Percentiles rank a stretch among this genome's conserved stretches.
phyloP scores from a whole-genome alignment of 208 protist genomes.

The Crithidia brevicula region DNA sequence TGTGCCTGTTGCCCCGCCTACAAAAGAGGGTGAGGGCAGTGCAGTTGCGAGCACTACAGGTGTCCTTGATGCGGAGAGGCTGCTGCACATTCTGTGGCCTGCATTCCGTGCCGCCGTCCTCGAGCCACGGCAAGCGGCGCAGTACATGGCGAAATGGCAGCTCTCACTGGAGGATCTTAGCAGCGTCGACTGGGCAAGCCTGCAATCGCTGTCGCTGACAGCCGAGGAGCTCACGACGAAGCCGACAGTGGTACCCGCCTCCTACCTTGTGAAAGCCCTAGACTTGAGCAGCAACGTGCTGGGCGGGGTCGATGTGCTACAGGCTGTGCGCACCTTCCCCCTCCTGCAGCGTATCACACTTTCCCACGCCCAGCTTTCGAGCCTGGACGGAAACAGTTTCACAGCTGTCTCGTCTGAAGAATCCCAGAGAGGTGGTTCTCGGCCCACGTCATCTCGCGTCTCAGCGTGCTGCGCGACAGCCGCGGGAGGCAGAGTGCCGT shows the following conservation, averaged over 20 bases:
- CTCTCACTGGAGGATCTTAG: constrained; percentile 70
- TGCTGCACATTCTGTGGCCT: constrained; percentile 42
- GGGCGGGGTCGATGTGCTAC: constrained; percentile 36
- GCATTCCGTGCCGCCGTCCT: constrained; percentile 39
- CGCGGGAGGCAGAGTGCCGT: not conserved
- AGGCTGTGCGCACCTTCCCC: constrained; percentile 58
- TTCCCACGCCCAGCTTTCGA: constrained; percentile 42
- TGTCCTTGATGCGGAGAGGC: constrained; percentile 34
- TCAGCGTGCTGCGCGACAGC: not conserved
- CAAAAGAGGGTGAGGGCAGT: not conserved
- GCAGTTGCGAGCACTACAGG: not conserved
- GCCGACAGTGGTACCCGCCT: not conserved
- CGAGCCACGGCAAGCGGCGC: constrained; percentile 36
- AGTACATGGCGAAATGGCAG: constrained; percentile 47
- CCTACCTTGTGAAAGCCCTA: constrained; percentile 35
- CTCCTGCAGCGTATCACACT: constrained; percentile 41
- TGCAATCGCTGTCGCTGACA: constrained; percentile 11
- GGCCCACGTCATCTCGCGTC: too few relatives aligned
- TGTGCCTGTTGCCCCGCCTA: constrained; percentile 1
- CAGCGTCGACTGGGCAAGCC: constrained; percentile 45
- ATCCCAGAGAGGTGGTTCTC: too few relatives aligned
- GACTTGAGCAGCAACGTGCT: constrained; percentile 78
- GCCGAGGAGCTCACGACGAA: not conserved
- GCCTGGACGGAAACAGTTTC: too few relatives aligned
- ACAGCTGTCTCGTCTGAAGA: too few relatives aligned